Base-by-base conservation (phyloP, 2,329 filamentous ascomycete genomes). In the Verticillium zaregamsianum region DNA sequence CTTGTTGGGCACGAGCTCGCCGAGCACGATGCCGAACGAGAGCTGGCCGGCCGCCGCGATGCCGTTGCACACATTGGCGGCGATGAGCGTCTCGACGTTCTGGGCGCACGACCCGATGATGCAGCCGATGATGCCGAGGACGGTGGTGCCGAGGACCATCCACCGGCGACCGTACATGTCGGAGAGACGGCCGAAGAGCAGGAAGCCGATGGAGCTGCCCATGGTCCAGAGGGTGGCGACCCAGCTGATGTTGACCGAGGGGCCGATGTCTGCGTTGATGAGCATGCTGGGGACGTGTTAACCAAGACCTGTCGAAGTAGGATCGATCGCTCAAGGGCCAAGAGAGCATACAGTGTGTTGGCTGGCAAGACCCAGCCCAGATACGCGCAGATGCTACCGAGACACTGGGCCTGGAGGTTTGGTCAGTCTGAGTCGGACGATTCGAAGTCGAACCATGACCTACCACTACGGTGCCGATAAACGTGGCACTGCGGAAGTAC, bases 1-100 rank as follows among this genome's bases (percentile, higher is more conserved):
- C 62, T 73, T 76, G 67, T 78, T 79, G 14, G 79, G 77, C 5
- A 82, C 76, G 6, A 79, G 71, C 66, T 79, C 77, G 55, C 75
- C 76, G 28, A 79, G 68, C 12, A 77, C 72, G 58, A 79, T 74
- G 5, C 72, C 72, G 64, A 79, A 79, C 3, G 74, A 77, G 15
- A 79, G 68, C 68, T 79, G 77, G 15, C 72, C 75, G 14, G 77
- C 73, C 17, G 75, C 76, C 3, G 74, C 74, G 59, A 79, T 61
- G 20, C 77, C 76, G 61, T 75, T 77, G 64, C 70, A 72, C 14
- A 72, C 60, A 31, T 74, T 77, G 35, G 72, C 73, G 11, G 67
- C 75, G 58, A 79, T 79, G 40, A 79, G 68, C 54, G 67, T 70
- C 57, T 71, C 68, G 32, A 78, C 71, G 60, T 66, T 73, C 37